Evolutionary conservation across 2,329 filamentous ascomycete genomes (phyloP).

Genomic region (Capronia coronata): DNA sequence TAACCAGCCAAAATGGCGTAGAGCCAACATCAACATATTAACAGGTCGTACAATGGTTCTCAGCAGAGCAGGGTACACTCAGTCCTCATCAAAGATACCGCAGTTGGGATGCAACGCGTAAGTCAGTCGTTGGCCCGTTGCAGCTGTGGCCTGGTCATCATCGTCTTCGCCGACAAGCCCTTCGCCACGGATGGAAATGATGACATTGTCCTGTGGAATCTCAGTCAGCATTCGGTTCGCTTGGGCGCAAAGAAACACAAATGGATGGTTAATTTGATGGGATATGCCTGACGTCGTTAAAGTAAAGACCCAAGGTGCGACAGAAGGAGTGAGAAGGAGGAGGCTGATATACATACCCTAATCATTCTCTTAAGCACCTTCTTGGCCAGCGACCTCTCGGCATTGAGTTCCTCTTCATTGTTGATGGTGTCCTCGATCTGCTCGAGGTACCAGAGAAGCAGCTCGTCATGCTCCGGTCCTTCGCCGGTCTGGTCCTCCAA

Average conservation of each 20-base stretch:
- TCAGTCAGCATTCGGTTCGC: background rate
- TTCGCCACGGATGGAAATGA: constrained; percentile 65
- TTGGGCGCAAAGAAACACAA: too few species aligned
- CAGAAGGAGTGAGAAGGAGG: background rate
- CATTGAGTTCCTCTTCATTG: constrained; percentile 71
- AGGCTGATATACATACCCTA: constrained; percentile 57
- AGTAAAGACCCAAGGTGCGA: background rate
- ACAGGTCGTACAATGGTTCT: background rate
- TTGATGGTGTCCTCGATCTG: constrained; percentile 78
- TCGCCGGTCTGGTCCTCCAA: constrained; percentile 71
- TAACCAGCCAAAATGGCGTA: too few species aligned
- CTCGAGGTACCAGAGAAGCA: constrained; percentile 87
- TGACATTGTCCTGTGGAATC: constrained; percentile 49
- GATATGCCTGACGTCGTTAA: too few species aligned
- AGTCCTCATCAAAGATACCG: constrained; percentile 55
- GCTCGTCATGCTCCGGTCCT: constrained; percentile 74
- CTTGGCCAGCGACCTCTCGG: constrained; percentile 63
- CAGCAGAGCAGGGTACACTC: constrained; percentile 3
- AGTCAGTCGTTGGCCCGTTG: constrained; percentile 48
- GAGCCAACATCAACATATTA: too few species aligned
- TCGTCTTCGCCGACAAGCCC: constrained; percentile 71
- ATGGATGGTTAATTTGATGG: too few species aligned
- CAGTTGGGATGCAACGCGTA: constrained; percentile 96
- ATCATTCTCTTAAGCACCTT: constrained; percentile 96
- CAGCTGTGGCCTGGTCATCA: constrained; percentile 40